Conservation (phyloP, 2,329 filamentous ascomycete species). For the Fusarium sp. region DNA sequence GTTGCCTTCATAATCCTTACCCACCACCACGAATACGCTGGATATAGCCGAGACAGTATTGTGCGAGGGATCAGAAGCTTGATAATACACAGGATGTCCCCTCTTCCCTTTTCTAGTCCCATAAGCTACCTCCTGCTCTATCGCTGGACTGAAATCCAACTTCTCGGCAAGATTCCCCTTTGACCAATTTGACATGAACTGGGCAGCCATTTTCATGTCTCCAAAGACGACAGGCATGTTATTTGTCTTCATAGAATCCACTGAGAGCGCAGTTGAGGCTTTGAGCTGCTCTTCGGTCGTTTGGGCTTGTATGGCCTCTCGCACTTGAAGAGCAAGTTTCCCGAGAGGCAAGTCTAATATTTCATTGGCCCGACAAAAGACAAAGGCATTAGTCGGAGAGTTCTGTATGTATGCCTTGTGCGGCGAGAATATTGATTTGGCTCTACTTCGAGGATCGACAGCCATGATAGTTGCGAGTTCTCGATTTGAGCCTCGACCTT, state of each 20-base stretch:
- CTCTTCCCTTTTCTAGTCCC: not conserved
- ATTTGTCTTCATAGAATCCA: slow-evolving; percentile 22
- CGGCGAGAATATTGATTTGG: slow-evolving; percentile 5
- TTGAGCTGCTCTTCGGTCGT: slow-evolving; percentile 38
- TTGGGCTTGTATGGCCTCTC: slow-evolving; percentile 26
- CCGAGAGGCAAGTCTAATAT: slow-evolving; percentile 13
- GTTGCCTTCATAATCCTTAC: slow-evolving; percentile 19
- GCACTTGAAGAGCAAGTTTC: slow-evolving; percentile 24
- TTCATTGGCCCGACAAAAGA: slow-evolving; percentile 10
- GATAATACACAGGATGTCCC: slow-evolving; percentile 30
- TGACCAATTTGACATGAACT: slow-evolving; percentile 39
- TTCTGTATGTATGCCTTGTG: slow-evolving; percentile 23
- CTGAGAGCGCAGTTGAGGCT: slow-evolving; percentile 2
- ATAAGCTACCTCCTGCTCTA: not conserved
- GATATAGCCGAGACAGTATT: slow-evolving; percentile 27
- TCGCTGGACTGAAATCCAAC: slow-evolving; percentile 30
- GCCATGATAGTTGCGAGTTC: slow-evolving; percentile 20
- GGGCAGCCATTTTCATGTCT: slow-evolving; percentile 20
- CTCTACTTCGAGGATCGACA: slow-evolving; percentile 23
- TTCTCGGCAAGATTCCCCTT: slow-evolving; percentile 27
- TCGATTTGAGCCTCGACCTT: not conserved
- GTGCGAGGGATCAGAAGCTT: slow-evolving; percentile 21
- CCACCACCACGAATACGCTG: slow-evolving; percentile 22
- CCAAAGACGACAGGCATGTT: slow-evolving; percentile 24
- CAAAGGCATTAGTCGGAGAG: slow-evolving; percentile 14